Conservation (phyloP, 108 stramenopile genomes). For the Aurantiochytrium sp. region DNA sequence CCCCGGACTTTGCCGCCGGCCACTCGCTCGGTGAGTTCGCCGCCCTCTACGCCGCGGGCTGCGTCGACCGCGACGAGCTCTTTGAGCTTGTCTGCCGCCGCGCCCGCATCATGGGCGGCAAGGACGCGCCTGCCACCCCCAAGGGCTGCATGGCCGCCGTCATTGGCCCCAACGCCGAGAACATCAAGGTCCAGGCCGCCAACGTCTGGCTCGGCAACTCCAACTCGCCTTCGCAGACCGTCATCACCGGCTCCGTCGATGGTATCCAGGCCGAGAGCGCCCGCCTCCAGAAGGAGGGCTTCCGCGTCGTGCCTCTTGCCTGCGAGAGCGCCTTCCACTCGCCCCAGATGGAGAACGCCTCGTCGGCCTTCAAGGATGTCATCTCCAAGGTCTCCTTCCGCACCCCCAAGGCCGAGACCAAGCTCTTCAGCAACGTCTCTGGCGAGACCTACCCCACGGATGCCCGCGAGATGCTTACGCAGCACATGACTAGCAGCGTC, state of each 20-base stretch:
- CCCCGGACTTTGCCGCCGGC: neutral
- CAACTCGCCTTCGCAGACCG: neutral
- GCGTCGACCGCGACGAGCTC: neutral
- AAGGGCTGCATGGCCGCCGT: neutral
- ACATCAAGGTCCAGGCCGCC: neutral
- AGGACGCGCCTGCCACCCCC: neutral
- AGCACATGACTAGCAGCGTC: neutral
- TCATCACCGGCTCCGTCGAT: neutral
- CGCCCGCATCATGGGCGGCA: neutral
- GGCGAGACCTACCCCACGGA: neutral
- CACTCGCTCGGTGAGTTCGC: neutral
- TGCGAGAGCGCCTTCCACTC: constrained; percentile 4
- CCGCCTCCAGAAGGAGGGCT: neutral
- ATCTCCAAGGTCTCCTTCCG: neutral
- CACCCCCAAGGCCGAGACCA: neutral
- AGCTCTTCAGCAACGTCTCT: neutral
- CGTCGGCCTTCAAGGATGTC: neutral
- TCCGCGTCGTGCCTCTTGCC: neutral
- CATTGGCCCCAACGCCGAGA: neutral
- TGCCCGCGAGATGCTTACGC: neutral
- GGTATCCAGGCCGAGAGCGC: neutral
- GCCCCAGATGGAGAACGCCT: neutral
- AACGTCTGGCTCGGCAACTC: neutral
- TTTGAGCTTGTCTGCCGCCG: neutral
- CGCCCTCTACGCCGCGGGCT: neutral